Conservation (phyloP, 2,329 filamentous ascomycete genomes). For the Aulographum hederae region DNA sequence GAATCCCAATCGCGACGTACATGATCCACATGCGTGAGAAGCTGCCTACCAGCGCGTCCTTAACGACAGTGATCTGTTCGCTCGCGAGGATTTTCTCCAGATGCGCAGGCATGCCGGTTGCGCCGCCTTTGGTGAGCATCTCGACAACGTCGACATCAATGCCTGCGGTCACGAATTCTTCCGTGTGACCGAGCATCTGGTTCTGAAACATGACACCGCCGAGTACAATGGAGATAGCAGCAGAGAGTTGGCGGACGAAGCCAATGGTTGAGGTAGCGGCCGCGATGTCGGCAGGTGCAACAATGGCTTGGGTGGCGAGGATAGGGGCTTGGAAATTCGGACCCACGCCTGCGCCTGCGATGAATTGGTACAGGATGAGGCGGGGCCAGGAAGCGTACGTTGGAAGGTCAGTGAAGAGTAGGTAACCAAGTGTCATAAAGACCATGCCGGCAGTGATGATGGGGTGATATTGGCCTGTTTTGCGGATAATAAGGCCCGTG, state of each 20-base stretch:
- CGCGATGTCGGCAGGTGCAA: slow-evolving; percentile 28
- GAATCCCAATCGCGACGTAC: slow-evolving; percentile 30
- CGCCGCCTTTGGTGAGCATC: no score
- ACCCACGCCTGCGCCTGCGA: slow-evolving; percentile 32
- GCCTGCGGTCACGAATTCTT: no score
- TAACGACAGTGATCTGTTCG: neutral
- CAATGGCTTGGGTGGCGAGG: slow-evolving; percentile 36
- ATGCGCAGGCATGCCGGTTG: no score
- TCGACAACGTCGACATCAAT: no score
- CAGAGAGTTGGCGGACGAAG: slow-evolving; percentile 27
- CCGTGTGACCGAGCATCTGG: no score
- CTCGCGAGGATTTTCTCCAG: no score
- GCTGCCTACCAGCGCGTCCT: slow-evolving; percentile 10
- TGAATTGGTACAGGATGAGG: slow-evolving; percentile 28
- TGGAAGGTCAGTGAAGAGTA: slow-evolving; percentile 43
- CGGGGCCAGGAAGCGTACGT: slow-evolving; percentile 35
- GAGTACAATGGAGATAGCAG: slow-evolving; percentile 29
- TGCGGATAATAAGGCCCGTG: slow-evolving; percentile 32
- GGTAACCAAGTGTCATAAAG: slow-evolving; percentile 45
- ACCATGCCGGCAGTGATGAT: slow-evolving; percentile 40
- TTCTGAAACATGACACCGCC: slow-evolving; percentile 34
- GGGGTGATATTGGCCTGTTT: slow-evolving; percentile 46
- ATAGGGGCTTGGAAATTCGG: slow-evolving; percentile 36
- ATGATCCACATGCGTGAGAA: slow-evolving; percentile 40
- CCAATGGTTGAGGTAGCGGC: slow-evolving; percentile 33